Evolutionary conservation across 1,139 yeast species (phyloP), one percentile per base, ranked within the genome.

Genomic region (Meyerozyma athensensis): DNA sequence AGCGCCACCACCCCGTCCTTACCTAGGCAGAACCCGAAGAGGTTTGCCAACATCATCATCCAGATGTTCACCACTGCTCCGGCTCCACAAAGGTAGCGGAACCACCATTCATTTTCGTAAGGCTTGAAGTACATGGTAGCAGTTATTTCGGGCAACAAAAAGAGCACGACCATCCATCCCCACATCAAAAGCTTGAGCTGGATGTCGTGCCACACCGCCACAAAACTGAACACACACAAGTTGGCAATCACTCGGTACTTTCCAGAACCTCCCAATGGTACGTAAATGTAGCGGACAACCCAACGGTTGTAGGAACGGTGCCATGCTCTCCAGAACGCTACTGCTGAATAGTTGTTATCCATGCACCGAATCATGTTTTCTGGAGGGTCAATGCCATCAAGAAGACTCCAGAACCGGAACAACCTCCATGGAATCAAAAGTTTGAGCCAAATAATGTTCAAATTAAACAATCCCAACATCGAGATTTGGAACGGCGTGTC

Each of bases 251-350:
- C 64, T 46, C 95, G 65, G 49, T 77, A 74, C 7, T 63, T 66
- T 1, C 86, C 74, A 1, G 97, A 96, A 4, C 97, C 97, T 5
- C 76, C 76, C 43, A 92, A 64, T 2, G 97, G 97, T 16, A 90
- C 73, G 52, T 92, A 92, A 34, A 92, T 74, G 50, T 81, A 81
- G 44, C 96, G 71, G 13, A 85, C 73, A 31, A 86, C 83, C 95
- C 97, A 94, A 48, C 86, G 75, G 61, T 92, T 90, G 63, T 70
- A 94, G 30, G 95, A 84, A 50, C 97, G 74, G 58, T 94, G 99
- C 99, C 99, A 94, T 2, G 97, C 95, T 54, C 98, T 75, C 99
- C 99, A 94, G 58, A 94, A 94, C 8, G 95, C 89, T 44, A 86
- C 61, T 0, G 97, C 94, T 19, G 95, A 84, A 58, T 83, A 92